Evolutionary conservation across 768 basidiomycete genomes (phyloP).

Genomic region (Kondoa malvinella): DNA sequence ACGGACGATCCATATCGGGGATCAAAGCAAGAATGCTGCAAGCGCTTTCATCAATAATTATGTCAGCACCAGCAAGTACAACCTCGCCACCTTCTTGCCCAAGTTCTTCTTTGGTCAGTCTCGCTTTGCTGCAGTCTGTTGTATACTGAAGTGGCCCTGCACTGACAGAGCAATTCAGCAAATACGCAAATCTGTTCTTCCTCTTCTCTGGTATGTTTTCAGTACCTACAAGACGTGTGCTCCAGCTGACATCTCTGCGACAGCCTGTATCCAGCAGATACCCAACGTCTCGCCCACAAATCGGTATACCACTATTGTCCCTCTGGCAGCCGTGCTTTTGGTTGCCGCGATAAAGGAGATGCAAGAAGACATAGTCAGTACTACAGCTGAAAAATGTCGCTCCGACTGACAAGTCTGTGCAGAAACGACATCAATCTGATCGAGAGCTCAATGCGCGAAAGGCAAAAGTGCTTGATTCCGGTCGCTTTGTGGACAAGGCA

Average conservation of each 20-base stretch:
- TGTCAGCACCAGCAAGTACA: constrained; percentile 91
- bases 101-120: constrained; percentile 77
- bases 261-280: constrained; percentile 86
- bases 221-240: background rate
- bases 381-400: background rate
- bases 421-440: constrained; percentile 91
- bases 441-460: constrained; percentile 68
- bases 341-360: constrained; percentile 91
- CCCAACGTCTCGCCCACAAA: constrained; percentile 95
- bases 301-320: constrained; percentile 80
- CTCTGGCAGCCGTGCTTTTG: constrained; percentile 68
- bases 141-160: background rate
- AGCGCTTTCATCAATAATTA: constrained; percentile 59
- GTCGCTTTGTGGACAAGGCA: constrained; percentile 51
- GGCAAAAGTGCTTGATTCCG: constrained; percentile 53
- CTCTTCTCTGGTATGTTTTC: constrained; percentile 51
- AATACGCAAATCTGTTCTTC: constrained; percentile 98
- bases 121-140: background rate
- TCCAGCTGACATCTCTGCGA: background rate
- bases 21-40: constrained; percentile 44
- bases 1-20: constrained; percentile 67
- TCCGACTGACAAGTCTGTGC: background rate
- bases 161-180: constrained; percentile 27
- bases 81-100: constrained; percentile 63
- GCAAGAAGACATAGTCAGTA: constrained; percentile 75